These are phyloP conservation scores for peach (Prunus persica) DNA, from an alignment of 306 rosid species.

Conservation along the genomic window DNA sequence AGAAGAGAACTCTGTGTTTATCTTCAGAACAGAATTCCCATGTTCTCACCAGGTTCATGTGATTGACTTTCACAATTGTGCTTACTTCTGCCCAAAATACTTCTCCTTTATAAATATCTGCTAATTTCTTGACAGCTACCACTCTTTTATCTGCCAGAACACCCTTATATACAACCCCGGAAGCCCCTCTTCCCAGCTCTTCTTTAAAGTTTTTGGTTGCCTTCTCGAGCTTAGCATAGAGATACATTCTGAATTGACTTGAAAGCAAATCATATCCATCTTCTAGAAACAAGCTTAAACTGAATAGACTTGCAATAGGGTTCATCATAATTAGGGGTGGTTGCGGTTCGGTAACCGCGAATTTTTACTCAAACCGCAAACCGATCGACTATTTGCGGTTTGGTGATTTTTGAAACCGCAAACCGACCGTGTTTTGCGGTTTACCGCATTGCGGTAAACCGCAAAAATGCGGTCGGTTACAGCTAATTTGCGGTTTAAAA, in stretches of 20 bases:
- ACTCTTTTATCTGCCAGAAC: conserved; percentile 20
- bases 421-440: too few species aligned
- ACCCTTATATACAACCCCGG: conserved; percentile 38
- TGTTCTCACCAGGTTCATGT: conserved; percentile 42
- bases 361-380: too few species aligned
- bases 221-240: conserved; percentile 34
- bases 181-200: conserved; percentile 44
- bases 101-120: conserved; percentile 27
- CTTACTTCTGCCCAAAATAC: conserved; percentile 47
- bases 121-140: conserved; percentile 31
- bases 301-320: too few species aligned
- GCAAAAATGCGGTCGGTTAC: too few species aligned
- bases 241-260: conserved; percentile 6
- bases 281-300: too few species aligned
- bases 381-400: too few species aligned
- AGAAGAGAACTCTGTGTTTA: conserved; percentile 41
- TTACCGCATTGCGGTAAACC: too few species aligned
- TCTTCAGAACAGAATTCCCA: conserved; percentile 46
- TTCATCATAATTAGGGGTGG: too few species aligned
- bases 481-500: too few species aligned
- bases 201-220: conserved; percentile 40
- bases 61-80: conserved; percentile 40
- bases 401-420: too few species aligned
- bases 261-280: background rate
- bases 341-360: too few species aligned